phyloP scores from a whole-genome alignment of 148 eudicot genomes.

The Agrostemma githago region DNA sequence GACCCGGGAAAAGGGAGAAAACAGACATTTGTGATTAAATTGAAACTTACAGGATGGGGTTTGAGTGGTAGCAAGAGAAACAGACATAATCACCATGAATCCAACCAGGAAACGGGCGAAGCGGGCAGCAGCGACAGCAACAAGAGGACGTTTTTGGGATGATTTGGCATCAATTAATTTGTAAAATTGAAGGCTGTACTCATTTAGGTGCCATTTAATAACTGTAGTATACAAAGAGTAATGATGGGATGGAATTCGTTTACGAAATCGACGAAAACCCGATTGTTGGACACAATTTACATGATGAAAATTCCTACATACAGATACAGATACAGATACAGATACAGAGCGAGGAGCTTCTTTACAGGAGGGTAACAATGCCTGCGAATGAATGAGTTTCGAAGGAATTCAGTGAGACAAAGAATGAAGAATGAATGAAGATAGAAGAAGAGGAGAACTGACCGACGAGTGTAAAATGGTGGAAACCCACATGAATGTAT shows the following conservation, averaged over 20 bases:
- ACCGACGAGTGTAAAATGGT: background rate
- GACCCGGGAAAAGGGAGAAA: too few relatives aligned
- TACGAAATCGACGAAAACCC: conserved; percentile 21
- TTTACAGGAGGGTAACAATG: background rate
- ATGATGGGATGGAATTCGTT: conserved; percentile 20
- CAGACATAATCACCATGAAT: conserved; percentile 51
- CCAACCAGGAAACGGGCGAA: conserved; percentile 49
- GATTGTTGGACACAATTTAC: conserved; percentile 2
- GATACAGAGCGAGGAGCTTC: background rate
- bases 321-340: too few relatives aligned
- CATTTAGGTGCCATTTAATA: conserved; percentile 29
- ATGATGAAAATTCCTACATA: background rate
- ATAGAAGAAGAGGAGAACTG: background rate
- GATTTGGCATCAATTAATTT: conserved; percentile 23
- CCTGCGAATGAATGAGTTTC: conserved; percentile 1
- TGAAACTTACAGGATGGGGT: conserved; percentile 73
- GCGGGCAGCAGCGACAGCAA: conserved; percentile 23
- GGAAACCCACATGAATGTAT: conserved; percentile 13
- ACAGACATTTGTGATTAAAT: background rate
- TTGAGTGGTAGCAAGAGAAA: conserved; percentile 49
- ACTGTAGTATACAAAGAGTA: conserved; percentile 28
- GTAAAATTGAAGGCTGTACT: conserved; percentile 24
- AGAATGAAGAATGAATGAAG: background rate
- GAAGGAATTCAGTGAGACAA: background rate
- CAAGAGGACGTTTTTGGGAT: conserved; percentile 15